Base-by-base conservation (phyloP, 306 rosid species). In the Alnus rubra region DNA sequence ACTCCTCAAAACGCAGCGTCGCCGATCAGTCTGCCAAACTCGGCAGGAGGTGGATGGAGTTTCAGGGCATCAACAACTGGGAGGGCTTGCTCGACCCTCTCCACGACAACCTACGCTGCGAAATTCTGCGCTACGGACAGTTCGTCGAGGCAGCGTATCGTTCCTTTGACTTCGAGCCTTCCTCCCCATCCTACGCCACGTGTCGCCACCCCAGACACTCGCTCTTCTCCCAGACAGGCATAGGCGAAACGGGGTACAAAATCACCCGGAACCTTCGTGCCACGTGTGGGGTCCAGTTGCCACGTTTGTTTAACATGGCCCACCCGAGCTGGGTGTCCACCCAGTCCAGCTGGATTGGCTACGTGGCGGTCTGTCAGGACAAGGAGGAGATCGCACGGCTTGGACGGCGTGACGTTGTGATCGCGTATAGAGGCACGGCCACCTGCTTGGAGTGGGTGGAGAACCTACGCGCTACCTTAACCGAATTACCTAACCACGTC, bases 1-100 rank as follows among this genome's bases (percentile, higher is more conserved):
- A 44, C 49, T 42, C 72, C 1, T 68, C 48, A 42, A 39, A 42
- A n/a, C 72, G 51, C 48, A 16, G 51, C 7, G 14, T n/a, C 14
- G 30, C 72, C 3, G 28, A 49, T 42, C 50, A 68, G 15, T 68
- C 72, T 2, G 51, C 30, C 28, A 68, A 68, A n/a, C 72, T 68
- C 6, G 52, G 72, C 2, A 68, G 18, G 13, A 68, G 72, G 31
- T 68, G 72, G 72, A 68, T 68, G 72, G 72, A 68, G 48, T 42
- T 68, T 2, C 72, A 68, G 13, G 72, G 72, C 1, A 44, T 18
- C 30, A 68, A 68, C 72, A 68, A 68, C 31, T 68, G 72, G 72
- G 72, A 68, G 2, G 72, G 72, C 72, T 16, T 68, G 72, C 72
- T 68, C 4, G 72, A 68, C 30, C 72, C 72, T 42, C 72, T 68